Evolutionary conservation across 441 rosid species (phyloP).

Genomic region (Croton laevigatus): DNA sequence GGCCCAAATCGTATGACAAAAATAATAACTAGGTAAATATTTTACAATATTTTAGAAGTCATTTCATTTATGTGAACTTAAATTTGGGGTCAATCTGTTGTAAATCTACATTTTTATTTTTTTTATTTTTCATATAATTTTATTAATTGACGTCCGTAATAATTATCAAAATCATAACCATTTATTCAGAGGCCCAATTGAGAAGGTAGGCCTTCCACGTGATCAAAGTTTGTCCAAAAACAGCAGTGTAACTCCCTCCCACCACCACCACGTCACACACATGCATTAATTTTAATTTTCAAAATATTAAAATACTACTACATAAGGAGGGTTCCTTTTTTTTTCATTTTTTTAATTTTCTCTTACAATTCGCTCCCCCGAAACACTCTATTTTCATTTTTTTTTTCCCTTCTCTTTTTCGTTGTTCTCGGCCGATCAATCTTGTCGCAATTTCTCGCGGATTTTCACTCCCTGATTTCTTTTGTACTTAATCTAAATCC

Average conservation of each 20-base stretch:
- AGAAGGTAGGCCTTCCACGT: background rate
- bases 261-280: background rate
- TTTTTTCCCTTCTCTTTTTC: background rate
- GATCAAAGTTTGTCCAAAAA: background rate
- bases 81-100: too few relatives aligned
- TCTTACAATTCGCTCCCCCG: slow-evolving; percentile 24
- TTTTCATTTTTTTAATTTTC: slow-evolving; percentile 17
- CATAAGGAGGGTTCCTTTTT: slow-evolving; percentile 23
- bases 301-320: background rate
- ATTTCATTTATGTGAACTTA: too few relatives aligned
- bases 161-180: too few relatives aligned
- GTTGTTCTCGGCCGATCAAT: slow-evolving; percentile 46
- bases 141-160: too few relatives aligned
- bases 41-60: too few relatives aligned
- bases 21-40: too few relatives aligned
- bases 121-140: too few relatives aligned
- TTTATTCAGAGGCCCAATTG: too few relatives aligned
- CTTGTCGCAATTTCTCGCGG: slow-evolving; percentile 36
- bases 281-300: background rate
- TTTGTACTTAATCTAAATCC: slow-evolving; percentile 31
- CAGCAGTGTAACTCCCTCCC: slow-evolving; percentile 3
- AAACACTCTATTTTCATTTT: slow-evolving; percentile 9
- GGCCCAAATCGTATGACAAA: too few relatives aligned
- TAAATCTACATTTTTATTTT: too few relatives aligned
- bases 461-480: slow-evolving; percentile 48